Base-by-base conservation (phyloP, 2,329 filamentous ascomycete species). In the Apiospora koreana region DNA sequence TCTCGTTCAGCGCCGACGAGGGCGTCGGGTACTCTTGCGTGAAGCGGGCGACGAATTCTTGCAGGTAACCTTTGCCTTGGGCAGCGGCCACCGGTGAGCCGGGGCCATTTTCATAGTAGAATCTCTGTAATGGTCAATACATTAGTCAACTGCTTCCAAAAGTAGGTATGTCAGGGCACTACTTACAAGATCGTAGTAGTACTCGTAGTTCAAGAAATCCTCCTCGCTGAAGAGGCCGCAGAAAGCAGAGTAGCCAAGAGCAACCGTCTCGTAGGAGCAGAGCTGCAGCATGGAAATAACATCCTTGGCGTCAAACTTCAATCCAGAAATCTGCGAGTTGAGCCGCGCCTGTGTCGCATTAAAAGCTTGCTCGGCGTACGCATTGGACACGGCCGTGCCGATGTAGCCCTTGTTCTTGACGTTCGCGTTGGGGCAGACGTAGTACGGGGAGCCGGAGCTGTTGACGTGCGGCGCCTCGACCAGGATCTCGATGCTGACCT, bases 171-270 rank as follows among this genome's bases (percentile, higher is more conserved):
- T 1, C n/a, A n/a, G n/a, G 1, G 42, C 3, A 18, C 58, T 12
- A 74, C 82, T 76, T 70, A 79, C 79, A 41, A 84, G 74, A 69
- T 84, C 83, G 72, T 79, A 83, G 74, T 79, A 83, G 74, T 84
- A 84, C 68, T 84, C 82, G 69, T 80, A 83, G 71, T 83, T 82
- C 12, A 83, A 41, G 70, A 81, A 84, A 69, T 84, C 83, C 69
- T 83, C 73, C 62, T 83, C 76, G 65, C 74, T 81, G 74, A 84
- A 84, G 12, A 84, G 76, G 7, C 70, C 58, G 72, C 82, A 84
- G 76, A 84, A 84, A 3, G 79, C 74, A 0, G 82, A 83, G 73
- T 82, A 84, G 31, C 83, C 82, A 1, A 84, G 79, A 0, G 81
- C 81, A 38, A 77, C 72, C 0, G 78, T 79, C 71, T 80, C 77